Conservation (phyloP, 768 basidiomycete species). For the Dacryopinax primogenitus region DNA sequence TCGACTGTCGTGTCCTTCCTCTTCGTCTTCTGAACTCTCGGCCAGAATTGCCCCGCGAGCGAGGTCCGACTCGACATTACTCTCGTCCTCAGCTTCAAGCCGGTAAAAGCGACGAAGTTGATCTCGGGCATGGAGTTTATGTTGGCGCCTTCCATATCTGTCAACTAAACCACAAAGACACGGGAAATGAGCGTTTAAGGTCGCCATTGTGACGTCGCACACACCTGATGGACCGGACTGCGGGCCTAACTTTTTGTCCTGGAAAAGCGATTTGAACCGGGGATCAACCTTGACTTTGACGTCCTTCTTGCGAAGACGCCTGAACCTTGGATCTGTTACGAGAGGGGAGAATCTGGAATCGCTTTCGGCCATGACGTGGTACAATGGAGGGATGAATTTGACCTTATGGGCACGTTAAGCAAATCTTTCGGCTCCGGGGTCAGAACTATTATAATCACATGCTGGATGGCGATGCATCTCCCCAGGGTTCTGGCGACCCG, state of each 20-base stretch:
- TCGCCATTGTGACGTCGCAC: slow-evolving; percentile 6
- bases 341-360: slow-evolving; percentile 82
- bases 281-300: slow-evolving; percentile 82
- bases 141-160: slow-evolving; percentile 73
- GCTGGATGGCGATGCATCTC: background rate
- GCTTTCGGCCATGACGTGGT: background rate
- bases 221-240: background rate
- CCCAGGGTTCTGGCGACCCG: too few relatives aligned
- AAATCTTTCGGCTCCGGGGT: background rate
- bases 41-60: slow-evolving; percentile 82
- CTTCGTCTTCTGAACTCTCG: slow-evolving; percentile 52
- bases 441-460: too few relatives aligned
- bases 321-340: slow-evolving; percentile 85
- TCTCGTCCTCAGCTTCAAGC: slow-evolving; percentile 37
- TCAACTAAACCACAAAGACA: slow-evolving; percentile 47
- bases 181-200: background rate
- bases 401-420: too few relatives aligned
- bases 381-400: too few relatives aligned
- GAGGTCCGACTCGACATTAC: slow-evolving; percentile 39
- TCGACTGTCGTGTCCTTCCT: slow-evolving; percentile 18
- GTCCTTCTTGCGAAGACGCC: slow-evolving; percentile 63
- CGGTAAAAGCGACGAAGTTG: slow-evolving; percentile 71
- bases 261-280: slow-evolving; percentile 73
- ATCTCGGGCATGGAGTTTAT: slow-evolving; percentile 57
- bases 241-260: slow-evolving; percentile 29